phyloP scores from a whole-genome alignment of 2,329 filamentous ascomycete genomes.

The Fusarium coffeatum region DNA sequence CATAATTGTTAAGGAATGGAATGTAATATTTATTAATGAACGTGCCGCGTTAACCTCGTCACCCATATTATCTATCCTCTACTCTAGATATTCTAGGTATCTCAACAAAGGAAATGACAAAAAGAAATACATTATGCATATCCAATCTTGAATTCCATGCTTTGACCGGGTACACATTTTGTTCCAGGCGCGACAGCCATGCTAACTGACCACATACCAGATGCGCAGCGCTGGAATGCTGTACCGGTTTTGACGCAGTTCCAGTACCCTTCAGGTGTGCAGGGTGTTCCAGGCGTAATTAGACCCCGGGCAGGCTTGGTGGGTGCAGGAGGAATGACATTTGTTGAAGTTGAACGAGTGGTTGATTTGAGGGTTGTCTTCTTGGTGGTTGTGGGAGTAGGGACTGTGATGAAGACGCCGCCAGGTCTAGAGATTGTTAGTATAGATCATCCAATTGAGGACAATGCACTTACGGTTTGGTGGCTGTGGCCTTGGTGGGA shows the following conservation, averaged over 20 bases:
- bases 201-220: slow-evolving; percentile 63
- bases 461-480: slow-evolving; percentile 11
- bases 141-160: slow-evolving; percentile 36
- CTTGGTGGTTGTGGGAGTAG: slow-evolving; percentile 6
- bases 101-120: not conserved
- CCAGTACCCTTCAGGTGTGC: slow-evolving; percentile 46
- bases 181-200: slow-evolving; percentile 65
- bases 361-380: slow-evolving; percentile 30
- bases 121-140: slow-evolving; percentile 14
- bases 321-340: slow-evolving; percentile 5
- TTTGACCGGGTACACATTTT: slow-evolving; percentile 55
- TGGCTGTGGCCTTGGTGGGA: slow-evolving; percentile 25
- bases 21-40: not conserved
- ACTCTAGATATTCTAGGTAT: not conserved
- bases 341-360: slow-evolving; percentile 22
- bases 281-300: slow-evolving; percentile 24
- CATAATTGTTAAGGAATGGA: not conserved
- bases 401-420: slow-evolving; percentile 23
- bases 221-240: slow-evolving; percentile 69
- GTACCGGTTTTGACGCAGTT: slow-evolving; percentile 30
- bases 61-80: not conserved
- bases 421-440: slow-evolving; percentile 3
- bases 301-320: slow-evolving; percentile 20
- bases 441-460: not conserved
- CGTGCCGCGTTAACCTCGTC: not conserved